Evolutionary conservation across 148 eudicot genomes (phyloP).

Genomic region (Camellia sinensis): DNA sequence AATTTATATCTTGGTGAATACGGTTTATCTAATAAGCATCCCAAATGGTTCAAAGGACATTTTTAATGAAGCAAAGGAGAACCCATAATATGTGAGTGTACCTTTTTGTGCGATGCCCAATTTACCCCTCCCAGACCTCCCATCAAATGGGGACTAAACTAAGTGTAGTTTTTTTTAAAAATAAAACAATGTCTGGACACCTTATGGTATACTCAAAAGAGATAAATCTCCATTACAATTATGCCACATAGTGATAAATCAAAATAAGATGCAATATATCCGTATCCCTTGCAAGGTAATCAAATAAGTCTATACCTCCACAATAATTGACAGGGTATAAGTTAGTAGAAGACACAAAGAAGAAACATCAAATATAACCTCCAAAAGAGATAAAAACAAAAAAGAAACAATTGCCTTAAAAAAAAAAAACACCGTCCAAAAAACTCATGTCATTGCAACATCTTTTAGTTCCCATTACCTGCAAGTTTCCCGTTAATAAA

Average conservation of each 20-base stretch:
- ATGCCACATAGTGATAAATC: background rate
- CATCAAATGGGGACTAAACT: too few species aligned
- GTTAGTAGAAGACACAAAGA: background rate
- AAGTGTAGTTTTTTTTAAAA: too few species aligned
- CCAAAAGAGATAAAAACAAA: background rate
- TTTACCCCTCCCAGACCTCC: too few species aligned
- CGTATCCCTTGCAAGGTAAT: background rate
- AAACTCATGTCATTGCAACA: background rate
- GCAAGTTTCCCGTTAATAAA: conserved; percentile 71
- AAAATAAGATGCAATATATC: background rate
- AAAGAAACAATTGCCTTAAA: background rate
- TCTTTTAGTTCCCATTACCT: conserved; percentile 40
- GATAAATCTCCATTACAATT: background rate
- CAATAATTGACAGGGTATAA: background rate
- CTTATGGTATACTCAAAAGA: background rate
- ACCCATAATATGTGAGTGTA: background rate
- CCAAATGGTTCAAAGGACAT: background rate
- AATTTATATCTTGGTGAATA: background rate
- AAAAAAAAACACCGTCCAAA: background rate
- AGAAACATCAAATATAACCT: background rate
- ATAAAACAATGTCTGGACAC: background rate
- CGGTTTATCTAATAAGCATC: background rate
- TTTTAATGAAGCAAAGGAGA: background rate
- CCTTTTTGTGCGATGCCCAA: too few species aligned
- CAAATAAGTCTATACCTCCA: background rate